These are phyloP conservation scores for Physcomitrium patens DNA, from an alignment of 225 moss, liverwort and hornwort genomes.

Conservation along the genomic window DNA sequence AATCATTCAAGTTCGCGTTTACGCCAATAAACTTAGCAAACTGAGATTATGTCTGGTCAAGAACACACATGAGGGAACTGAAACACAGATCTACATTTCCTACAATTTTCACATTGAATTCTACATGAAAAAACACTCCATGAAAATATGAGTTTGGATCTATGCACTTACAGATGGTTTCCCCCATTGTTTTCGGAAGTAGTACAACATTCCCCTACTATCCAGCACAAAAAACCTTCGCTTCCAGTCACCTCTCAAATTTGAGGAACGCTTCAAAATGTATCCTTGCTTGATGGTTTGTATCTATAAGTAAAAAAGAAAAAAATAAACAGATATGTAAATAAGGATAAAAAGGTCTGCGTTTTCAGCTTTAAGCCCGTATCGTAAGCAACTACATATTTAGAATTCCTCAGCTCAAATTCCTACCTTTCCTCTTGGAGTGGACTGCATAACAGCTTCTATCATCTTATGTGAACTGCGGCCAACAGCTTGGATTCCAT, in stretches of 20 bases:
- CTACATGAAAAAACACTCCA: neutral
- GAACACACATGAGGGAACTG: conserved; percentile 4
- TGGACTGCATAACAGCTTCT: conserved; percentile 99
- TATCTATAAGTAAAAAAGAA: conserved; percentile 42
- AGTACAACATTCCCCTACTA: conserved; percentile 92
- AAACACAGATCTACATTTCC: conserved; percentile 11
- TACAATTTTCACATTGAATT: neutral
- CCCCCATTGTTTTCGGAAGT: conserved; percentile 96
- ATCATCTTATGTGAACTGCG: conserved; percentile 93
- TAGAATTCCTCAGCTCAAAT: conserved; percentile 5
- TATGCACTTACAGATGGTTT: conserved; percentile 78
- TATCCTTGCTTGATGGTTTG: conserved; percentile 99
- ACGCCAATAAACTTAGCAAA: conserved; percentile 17
- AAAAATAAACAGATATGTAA: neutral
- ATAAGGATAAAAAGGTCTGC: conserved; percentile 24
- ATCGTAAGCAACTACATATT: conserved; percentile 10
- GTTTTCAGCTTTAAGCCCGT: conserved; percentile 7
- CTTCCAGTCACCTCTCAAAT: conserved; percentile 95
- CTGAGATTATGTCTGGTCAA: neutral
- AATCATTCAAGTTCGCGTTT: neutral
- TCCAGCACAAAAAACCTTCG: conserved; percentile 93
- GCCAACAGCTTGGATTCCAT: conserved; percentile 93
- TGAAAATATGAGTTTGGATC: conserved; percentile 4
- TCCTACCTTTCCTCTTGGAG: conserved; percentile 86
- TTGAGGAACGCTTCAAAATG: conserved; percentile 86